These are phyloP conservation scores for Sonneratia alba DNA, from an alignment of 345 rosid genomes.

Conservation along the genomic window DNA sequence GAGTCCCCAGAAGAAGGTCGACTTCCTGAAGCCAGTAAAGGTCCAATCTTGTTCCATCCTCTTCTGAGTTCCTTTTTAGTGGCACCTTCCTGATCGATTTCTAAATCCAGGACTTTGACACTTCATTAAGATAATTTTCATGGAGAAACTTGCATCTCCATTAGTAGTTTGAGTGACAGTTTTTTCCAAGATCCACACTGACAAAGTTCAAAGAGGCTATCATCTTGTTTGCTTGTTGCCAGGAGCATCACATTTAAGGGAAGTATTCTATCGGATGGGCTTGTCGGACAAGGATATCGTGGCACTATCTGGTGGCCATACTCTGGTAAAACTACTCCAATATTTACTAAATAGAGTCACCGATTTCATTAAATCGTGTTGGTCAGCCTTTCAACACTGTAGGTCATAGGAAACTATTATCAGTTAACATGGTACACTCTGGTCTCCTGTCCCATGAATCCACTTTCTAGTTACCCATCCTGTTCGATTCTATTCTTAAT, in stretches of 20 bases:
- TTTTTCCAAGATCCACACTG: not conserved
- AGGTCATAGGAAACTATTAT: no score
- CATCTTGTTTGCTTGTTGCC: constrained; percentile 5
- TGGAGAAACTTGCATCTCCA: not conserved
- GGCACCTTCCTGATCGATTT: no score
- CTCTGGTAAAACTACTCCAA: constrained; percentile 36
- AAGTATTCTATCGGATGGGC: constrained; percentile 81
- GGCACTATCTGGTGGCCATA: constrained; percentile 85
- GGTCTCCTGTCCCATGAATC: not conserved
- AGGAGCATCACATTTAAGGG: constrained; percentile 55
- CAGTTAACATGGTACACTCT: no score
- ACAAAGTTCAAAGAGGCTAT: not conserved
- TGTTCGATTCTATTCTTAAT: not conserved
- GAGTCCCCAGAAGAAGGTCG: constrained; percentile 59
- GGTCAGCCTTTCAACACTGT: no score
- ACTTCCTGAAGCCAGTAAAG: constrained; percentile 64
- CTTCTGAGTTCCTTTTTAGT: not conserved
- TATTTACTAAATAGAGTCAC: not conserved
- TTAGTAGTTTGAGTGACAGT: not conserved
- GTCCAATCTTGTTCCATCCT: constrained; percentile 14
- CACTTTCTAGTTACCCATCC: not conserved
- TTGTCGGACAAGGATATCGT: constrained; percentile 79
- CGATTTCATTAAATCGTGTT: not conserved
- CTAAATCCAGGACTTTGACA: not conserved
- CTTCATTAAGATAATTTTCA: not conserved